These are phyloP conservation scores for Alternaria atra DNA, from an alignment of 2,329 filamentous ascomycete genomes.

Conservation along the genomic window DNA sequence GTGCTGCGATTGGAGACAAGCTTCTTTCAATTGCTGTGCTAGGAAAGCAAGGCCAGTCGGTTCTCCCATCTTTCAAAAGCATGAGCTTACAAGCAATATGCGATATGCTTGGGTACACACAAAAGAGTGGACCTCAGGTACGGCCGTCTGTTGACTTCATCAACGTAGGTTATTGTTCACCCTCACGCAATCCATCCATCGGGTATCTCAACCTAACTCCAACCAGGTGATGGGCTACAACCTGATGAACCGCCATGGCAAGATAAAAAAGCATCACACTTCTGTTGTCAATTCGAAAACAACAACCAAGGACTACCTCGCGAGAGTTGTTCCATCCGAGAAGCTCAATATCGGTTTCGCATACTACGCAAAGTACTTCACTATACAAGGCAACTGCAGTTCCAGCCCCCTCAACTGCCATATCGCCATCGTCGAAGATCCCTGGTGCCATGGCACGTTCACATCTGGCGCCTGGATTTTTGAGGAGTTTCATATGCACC, in stretches of 20 bases:
- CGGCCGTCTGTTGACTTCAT: slow-evolving; percentile 70
- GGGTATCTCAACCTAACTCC: too few species aligned
- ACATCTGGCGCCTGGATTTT: slow-evolving; percentile 66
- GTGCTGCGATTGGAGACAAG: slow-evolving; percentile 66
- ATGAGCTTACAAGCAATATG: slow-evolving; percentile 41
- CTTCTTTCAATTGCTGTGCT: slow-evolving; percentile 74
- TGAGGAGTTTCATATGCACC: slow-evolving; percentile 38
- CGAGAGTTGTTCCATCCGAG: slow-evolving; percentile 62
- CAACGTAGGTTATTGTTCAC: slow-evolving; percentile 55
- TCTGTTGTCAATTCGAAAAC: slow-evolving; percentile 62
- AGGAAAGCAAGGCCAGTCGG: slow-evolving; percentile 41
- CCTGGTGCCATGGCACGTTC: slow-evolving; percentile 67
- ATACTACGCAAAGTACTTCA: slow-evolving; percentile 75
- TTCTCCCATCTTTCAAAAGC: not conserved
- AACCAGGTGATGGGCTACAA: too few species aligned
- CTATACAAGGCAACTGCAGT: slow-evolving; percentile 58
- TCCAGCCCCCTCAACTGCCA: slow-evolving; percentile 65
- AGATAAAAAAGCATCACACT: too few species aligned
- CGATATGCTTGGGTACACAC: slow-evolving; percentile 75
- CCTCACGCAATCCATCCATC: not conserved
- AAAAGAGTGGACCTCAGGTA: slow-evolving; percentile 65
- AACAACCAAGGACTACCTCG: slow-evolving; percentile 67
- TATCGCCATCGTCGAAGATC: slow-evolving; percentile 67
- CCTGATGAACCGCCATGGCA: too few species aligned
- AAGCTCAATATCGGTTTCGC: slow-evolving; percentile 73